phyloP scores from a whole-genome alignment of 1,139 yeast genomes.

The Protomyces pachydermus region DNA sequence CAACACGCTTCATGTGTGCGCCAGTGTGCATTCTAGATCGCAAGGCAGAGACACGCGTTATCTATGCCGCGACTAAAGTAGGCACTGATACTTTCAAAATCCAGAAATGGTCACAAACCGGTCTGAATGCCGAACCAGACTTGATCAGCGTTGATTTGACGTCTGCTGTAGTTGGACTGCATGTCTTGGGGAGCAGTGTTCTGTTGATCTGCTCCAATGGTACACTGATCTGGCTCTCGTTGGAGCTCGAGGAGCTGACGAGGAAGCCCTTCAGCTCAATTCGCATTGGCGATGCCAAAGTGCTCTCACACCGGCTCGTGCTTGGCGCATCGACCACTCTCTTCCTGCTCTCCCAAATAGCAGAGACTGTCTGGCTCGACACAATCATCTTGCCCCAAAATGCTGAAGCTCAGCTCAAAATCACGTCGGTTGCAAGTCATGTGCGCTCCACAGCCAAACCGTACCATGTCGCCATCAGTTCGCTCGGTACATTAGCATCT shows the following conservation, averaged over 20 bases:
- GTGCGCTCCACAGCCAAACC: not conserved
- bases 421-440: not conserved
- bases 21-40: slow-evolving; percentile 15
- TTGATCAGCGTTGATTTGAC: not conserved
- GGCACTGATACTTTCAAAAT: slow-evolving; percentile 7
- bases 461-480: not conserved
- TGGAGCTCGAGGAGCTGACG: not conserved
- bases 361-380: not conserved
- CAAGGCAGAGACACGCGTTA: not conserved
- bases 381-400: not conserved
- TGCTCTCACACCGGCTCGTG: not conserved
- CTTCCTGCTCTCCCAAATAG: not conserved
- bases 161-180: not conserved
- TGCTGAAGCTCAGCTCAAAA: not conserved
- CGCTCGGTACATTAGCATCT: not conserved
- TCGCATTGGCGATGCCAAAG: not conserved
- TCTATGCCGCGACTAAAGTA: slow-evolving; percentile 10
- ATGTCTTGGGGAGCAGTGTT: not conserved
- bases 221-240: not conserved
- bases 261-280: not conserved
- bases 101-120: slow-evolving; percentile 5
- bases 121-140: slow-evolving; percentile 2
- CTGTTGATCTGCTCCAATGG: not conserved
- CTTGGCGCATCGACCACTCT: not conserved
- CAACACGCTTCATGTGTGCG: slow-evolving; percentile 16